These are phyloP conservation scores for Suillus luteus DNA, from an alignment of 768 basidiomycete genomes.

Conservation along the genomic window DNA sequence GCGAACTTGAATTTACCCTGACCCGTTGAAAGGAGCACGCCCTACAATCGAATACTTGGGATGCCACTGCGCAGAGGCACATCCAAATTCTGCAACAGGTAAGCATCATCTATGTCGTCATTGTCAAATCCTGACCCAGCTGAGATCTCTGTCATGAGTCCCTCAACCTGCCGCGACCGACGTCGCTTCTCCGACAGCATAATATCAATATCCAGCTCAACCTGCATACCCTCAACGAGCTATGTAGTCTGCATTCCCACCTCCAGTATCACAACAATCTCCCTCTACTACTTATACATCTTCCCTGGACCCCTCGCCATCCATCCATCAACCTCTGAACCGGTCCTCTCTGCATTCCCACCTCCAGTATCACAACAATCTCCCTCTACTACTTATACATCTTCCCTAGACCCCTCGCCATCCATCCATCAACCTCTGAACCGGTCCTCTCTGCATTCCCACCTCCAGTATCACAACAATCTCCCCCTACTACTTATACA, in stretches of 20 bases:
- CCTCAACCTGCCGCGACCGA: slow-evolving; percentile 33
- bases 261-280: slow-evolving; percentile 34
- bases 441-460: slow-evolving; percentile 16
- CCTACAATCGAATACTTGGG: slow-evolving; percentile 72
- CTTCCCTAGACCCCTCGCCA: too few species aligned
- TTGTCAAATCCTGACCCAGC: slow-evolving; percentile 65
- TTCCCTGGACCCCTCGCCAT: slow-evolving; percentile 15
- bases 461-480: slow-evolving; percentile 32
- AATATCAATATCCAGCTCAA: too few species aligned
- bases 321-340: slow-evolving; percentile 18
- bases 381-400: too few species aligned
- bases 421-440: too few species aligned
- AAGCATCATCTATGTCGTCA: slow-evolving; percentile 27
- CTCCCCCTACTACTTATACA: slow-evolving; percentile 34
- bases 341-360: too few species aligned
- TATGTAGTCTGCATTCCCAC: slow-evolving; percentile 17
- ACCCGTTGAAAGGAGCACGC: slow-evolving; percentile 12
- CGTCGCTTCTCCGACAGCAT: too few species aligned
- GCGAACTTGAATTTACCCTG: slow-evolving; percentile 67
- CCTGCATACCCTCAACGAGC: too few species aligned
- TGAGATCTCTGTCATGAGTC: slow-evolving; percentile 61
- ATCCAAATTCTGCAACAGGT: slow-evolving; percentile 83
- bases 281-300: slow-evolving; percentile 33
- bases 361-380: too few species aligned
- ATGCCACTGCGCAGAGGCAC: slow-evolving; percentile 66